Conservation (phyloP, 2,329 filamentous ascomycete genomes). For the Pseudogymnoascus sp. region DNA sequence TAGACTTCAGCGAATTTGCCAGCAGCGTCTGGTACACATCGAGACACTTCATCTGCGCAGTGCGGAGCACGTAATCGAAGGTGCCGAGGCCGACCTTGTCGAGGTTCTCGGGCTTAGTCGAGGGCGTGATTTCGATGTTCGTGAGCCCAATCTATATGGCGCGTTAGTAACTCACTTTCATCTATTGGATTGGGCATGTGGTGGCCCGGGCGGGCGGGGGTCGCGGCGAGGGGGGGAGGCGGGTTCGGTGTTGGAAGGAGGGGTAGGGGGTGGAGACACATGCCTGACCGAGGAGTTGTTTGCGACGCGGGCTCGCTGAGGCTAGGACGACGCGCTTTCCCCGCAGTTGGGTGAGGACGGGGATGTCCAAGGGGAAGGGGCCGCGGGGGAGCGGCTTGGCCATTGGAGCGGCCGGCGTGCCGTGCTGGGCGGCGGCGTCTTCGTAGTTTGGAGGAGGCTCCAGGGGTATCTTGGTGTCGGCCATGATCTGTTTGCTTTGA, state of each 20-base stretch:
- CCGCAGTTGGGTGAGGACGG: conserved; percentile 67
- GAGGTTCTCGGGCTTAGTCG: conserved; percentile 75
- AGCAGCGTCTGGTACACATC: conserved; percentile 46
- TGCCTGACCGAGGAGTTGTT: conserved; percentile 69
- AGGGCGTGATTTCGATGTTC: conserved; percentile 77
- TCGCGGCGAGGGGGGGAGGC: not conserved
- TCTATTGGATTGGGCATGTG: not conserved
- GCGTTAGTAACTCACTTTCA: conserved; percentile 6
- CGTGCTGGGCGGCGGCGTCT: conserved; percentile 10
- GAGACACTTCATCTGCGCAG: conserved; percentile 74
- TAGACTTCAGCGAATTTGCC: conserved; percentile 31
- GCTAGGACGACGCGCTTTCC: conserved; percentile 80
- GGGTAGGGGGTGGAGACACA: conserved; percentile 12
- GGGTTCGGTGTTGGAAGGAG: conserved; percentile 5
- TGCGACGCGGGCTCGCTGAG: conserved; percentile 77
- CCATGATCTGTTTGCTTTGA: not conserved
- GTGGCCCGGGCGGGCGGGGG: not conserved
- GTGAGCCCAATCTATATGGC: conserved; percentile 60
- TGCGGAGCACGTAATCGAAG: conserved; percentile 84
- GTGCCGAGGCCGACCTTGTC: conserved; percentile 66
- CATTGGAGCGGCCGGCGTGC: conserved; percentile 7
- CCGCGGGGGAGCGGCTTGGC: conserved; percentile 29
- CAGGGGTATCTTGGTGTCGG: conserved; percentile 8
- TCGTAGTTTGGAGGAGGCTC: conserved; percentile 19
- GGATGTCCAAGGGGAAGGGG: conserved; percentile 65